Base-by-base conservation (phyloP, 2,329 filamentous ascomycete species). In the Clarireedia hainanense region DNA sequence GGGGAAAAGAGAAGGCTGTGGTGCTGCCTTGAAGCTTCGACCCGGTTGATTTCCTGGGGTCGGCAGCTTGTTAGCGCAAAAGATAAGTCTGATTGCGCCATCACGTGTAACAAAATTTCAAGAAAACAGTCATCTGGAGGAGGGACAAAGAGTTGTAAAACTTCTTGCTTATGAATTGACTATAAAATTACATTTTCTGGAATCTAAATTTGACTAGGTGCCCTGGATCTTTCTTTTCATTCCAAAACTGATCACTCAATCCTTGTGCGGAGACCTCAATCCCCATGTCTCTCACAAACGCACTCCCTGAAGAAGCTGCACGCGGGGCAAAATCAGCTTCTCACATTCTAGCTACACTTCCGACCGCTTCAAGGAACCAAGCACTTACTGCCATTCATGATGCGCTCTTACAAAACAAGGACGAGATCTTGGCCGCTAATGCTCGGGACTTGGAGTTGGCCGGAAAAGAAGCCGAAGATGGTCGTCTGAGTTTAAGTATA, bases 241-340 rank as follows among this genome's bases (percentile, higher is more conserved):
- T 9, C 30, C 5, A 4, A 34, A 34, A 34, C 12, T 5, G 30
- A 34, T 34, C 30, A 34, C 12, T 34, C 6, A 9, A 40, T 46
- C 26, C 17, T 43, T 49, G 7, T 45, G 5, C 6, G 20, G 14
- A 15, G n/a, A 48, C 15, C 12, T 24, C 36, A 24, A 23, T 46
- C 24, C 47, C 34, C 34, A 96, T 97, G 94, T 96, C 92, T 63
- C 79, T 96, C 57, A 96, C 91, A 49, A 91, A 89, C 71, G 89
- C 88, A 53, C 86, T 86, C 34, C 88, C 92, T 48, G 76, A 81
- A 55, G 84, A 91, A 62, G 88, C 88, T 52, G 92, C 92, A 39
- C 79, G 78, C 65, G 80, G 85, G 48, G 92, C 92, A 59, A 91
- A 91, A 67, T 74, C 80, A 47, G 89, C 92, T 15, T 95, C 94